Percentiles rank a stretch among this genome's conserved stretches.
Evolutionary conservation across 768 basidiomycete genomes (phyloP).

Genomic region (Agrocybe pediades): DNA sequence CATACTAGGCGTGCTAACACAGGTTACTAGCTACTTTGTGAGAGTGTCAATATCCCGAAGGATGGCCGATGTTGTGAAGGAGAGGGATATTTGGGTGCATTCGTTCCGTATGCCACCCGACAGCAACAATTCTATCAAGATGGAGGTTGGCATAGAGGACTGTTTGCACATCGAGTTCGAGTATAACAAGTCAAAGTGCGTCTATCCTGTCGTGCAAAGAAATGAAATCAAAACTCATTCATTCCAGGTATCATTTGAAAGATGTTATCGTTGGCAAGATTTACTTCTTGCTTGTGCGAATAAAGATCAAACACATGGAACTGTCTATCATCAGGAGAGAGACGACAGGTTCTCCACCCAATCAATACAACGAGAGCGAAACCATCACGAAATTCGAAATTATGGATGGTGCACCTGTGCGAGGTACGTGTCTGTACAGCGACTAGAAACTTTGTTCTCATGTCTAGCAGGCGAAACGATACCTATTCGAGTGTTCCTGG

Average conservation of each 20-base stretch:
- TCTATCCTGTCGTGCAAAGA: too few species aligned
- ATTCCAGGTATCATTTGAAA: conserved; percentile 91
- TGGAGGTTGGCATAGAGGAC: conserved; percentile 99
- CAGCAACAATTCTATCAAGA: conserved; percentile 97
- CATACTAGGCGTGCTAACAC: conserved; percentile 1
- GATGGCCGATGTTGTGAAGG: conserved; percentile 92
- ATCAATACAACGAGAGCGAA: conserved; percentile 98
- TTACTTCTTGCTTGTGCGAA: conserved; percentile 96
- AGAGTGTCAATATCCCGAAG: conserved; percentile 89
- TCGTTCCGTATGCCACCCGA: conserved; percentile 99
- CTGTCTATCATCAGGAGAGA: conserved; percentile 96
- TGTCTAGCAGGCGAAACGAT: conserved; percentile 83
- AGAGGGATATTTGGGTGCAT: conserved; percentile 96
- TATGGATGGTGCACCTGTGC: conserved; percentile 98
- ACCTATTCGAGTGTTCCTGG: conserved; percentile 95
- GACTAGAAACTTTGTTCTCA: neutral
- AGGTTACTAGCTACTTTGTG: conserved; percentile 75
- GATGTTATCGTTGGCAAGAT: conserved; percentile 99
- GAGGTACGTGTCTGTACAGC: conserved; percentile 51
- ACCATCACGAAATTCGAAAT: conserved; percentile 99
- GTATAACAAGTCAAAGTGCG: conserved; percentile 99
- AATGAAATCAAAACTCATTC: neutral
- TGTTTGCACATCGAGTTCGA: conserved; percentile 99
- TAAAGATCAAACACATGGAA: conserved; percentile 99
- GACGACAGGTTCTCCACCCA: conserved; percentile 96